Conservation (phyloP, 108 stramenopile genomes). For the Skeletonema grethae region DNA sequence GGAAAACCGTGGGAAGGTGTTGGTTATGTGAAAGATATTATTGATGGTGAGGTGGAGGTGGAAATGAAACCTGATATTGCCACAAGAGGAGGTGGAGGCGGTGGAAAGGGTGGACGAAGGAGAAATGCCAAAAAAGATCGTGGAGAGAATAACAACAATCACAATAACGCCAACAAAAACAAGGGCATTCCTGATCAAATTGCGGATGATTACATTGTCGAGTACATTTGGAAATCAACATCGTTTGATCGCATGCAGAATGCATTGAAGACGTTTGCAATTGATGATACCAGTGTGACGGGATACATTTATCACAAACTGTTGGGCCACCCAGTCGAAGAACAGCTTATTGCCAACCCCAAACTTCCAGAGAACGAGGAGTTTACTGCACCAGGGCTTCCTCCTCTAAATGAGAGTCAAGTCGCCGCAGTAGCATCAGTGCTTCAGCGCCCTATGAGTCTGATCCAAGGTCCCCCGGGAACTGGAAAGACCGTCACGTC, state of each 20-base stretch:
- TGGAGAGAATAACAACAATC: slow-evolving; percentile 9
- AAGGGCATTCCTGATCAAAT: slow-evolving; percentile 76
- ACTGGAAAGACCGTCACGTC: slow-evolving; percentile 95
- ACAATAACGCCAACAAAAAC: slow-evolving; percentile 11
- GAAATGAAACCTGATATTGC: slow-evolving; percentile 62
- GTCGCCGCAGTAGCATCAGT: slow-evolving; percentile 88
- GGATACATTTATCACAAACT: slow-evolving; percentile 98
- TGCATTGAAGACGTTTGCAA: slow-evolving; percentile 97
- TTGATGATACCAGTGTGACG: slow-evolving; percentile 95
- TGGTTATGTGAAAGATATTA: slow-evolving; percentile 89
- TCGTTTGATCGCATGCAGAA: slow-evolving; percentile 98
- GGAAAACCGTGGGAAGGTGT: slow-evolving; percentile 90
- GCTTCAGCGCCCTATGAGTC: slow-evolving; percentile 89
- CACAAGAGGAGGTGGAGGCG: slow-evolving; percentile 35
- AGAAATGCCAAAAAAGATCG: slow-evolving; percentile 26
- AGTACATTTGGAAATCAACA: slow-evolving; percentile 97
- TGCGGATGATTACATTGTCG: slow-evolving; percentile 91
- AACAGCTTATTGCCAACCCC: slow-evolving; percentile 84
- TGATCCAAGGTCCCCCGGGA: slow-evolving; percentile 98
- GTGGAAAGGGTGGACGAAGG: slow-evolving; percentile 9
- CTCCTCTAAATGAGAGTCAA: slow-evolving; percentile 96
- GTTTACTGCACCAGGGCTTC: slow-evolving; percentile 91
- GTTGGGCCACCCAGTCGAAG: slow-evolving; percentile 96
- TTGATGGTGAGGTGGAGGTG: slow-evolving; percentile 92
- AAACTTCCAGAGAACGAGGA: slow-evolving; percentile 63